phyloP scores from a whole-genome alignment of 2,329 filamentous ascomycete species.

The Apiospora aurea region DNA sequence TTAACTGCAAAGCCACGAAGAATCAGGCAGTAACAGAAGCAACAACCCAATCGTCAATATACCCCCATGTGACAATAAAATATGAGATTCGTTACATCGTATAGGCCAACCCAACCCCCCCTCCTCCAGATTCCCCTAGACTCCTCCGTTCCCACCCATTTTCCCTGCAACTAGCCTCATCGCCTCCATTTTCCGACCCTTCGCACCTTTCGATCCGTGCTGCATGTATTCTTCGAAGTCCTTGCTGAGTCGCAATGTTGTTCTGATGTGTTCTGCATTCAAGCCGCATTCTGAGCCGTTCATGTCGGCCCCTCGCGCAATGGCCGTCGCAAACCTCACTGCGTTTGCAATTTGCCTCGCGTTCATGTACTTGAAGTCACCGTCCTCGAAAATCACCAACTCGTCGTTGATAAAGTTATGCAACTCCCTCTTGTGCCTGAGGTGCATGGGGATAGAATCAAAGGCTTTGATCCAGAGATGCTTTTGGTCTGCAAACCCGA shows the following conservation, averaged over 20 bases:
- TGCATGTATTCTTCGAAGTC: neutral
- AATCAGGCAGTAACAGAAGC: too few relatives aligned
- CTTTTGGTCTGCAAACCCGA: neutral
- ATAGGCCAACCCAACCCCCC: too few relatives aligned
- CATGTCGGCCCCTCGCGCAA: neutral
- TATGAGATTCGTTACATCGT: too few relatives aligned
- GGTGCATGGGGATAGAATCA: neutral
- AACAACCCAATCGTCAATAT: too few relatives aligned
- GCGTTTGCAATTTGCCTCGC: constrained; percentile 2
- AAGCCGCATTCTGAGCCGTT: neutral
- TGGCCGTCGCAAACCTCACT: neutral
- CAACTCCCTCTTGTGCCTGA: neutral
- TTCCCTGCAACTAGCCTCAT: too few relatives aligned
- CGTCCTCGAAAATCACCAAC: neutral
- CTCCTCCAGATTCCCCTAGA: too few relatives aligned
- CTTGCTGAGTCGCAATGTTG: neutral
- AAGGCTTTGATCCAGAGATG: neutral
- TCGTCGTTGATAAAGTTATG: neutral
- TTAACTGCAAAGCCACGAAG: too few relatives aligned
- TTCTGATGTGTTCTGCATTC: neutral
- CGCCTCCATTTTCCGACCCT: too few relatives aligned
- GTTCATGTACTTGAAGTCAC: neutral
- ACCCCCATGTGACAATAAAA: too few relatives aligned
- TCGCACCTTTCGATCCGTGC: neutral
- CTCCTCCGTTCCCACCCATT: too few relatives aligned